Conservation (phyloP, 306 rosid genomes). For the Leucaena leucocephala region DNA sequence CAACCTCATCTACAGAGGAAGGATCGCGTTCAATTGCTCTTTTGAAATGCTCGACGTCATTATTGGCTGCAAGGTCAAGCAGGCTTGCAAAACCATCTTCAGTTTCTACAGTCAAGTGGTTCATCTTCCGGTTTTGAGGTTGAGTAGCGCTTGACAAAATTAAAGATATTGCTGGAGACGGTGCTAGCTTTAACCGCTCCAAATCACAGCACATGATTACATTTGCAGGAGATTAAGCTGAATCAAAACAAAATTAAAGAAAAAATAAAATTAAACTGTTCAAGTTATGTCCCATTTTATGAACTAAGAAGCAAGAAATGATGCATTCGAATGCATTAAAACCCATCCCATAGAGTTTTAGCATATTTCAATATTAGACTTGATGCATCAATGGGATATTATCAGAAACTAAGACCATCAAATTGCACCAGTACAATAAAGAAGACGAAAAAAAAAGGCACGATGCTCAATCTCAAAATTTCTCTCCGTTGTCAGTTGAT, state of each 20-base stretch:
- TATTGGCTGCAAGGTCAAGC: constrained; percentile 90
- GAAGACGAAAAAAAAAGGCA: background rate
- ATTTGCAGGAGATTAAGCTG: constrained; percentile 47
- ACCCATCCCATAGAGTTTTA: background rate
- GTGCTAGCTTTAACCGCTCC: constrained; percentile 43
- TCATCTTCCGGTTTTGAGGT: constrained; percentile 55
- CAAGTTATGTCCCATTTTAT: constrained; percentile 9
- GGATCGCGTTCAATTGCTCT: constrained; percentile 68
- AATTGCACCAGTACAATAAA: constrained; percentile 10
- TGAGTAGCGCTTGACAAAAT: constrained; percentile 32
- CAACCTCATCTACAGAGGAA: constrained; percentile 73
- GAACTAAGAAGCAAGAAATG: background rate
- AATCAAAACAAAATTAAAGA: background rate
- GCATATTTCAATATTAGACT: background rate
- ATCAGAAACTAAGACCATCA: background rate
- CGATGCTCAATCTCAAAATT: background rate
- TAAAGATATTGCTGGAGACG: constrained; percentile 27
- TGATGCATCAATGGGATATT: background rate
- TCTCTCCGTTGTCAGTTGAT: background rate
- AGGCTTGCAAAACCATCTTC: constrained; percentile 78
- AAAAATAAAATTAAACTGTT: background rate
- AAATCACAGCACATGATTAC: constrained; percentile 66
- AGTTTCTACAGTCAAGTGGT: constrained; percentile 71
- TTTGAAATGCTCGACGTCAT: constrained; percentile 71
- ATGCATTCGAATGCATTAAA: background rate